Conservation (phyloP, 805 yeast species). For the Saturnispora serradocipensis region DNA sequence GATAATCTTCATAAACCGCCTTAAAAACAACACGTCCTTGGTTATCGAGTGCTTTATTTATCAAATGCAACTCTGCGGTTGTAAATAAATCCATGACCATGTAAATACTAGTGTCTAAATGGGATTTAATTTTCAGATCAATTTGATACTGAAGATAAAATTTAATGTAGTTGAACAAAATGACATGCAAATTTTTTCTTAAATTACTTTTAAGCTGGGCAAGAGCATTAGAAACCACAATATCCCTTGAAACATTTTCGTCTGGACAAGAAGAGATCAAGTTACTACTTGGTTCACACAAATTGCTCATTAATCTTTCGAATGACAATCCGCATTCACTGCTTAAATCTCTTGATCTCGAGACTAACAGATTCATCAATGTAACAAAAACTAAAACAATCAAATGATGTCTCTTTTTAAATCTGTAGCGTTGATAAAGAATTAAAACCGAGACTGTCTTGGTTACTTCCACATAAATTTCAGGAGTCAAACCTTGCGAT, state of each 20-base stretch:
- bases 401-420: constrained; percentile 67
- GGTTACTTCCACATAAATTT: constrained; percentile 30
- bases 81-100: constrained; percentile 63
- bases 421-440: constrained; percentile 58
- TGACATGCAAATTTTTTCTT: constrained; percentile 51
- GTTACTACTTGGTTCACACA: constrained; percentile 61
- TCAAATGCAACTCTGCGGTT: constrained; percentile 49
- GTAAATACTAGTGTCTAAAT: constrained; percentile 48
- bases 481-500: neutral
- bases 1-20: constrained; percentile 62
- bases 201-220: constrained; percentile 49
- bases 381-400: constrained; percentile 40
- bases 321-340: constrained; percentile 36
- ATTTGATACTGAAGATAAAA: constrained; percentile 44
- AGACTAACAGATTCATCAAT: constrained; percentile 40
- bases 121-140: constrained; percentile 36
- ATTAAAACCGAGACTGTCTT: constrained; percentile 52
- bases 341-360: constrained; percentile 11
- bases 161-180: constrained; percentile 51
- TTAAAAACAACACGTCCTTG: constrained; percentile 63
- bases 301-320: constrained; percentile 51
- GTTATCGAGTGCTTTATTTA: constrained; percentile 56
- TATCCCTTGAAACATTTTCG: constrained; percentile 13
- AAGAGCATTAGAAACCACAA: constrained; percentile 43
- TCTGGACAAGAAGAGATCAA: constrained; percentile 10